Base-by-base conservation (phyloP, 805 yeast genomes). In the Ogataea saltuana region DNA sequence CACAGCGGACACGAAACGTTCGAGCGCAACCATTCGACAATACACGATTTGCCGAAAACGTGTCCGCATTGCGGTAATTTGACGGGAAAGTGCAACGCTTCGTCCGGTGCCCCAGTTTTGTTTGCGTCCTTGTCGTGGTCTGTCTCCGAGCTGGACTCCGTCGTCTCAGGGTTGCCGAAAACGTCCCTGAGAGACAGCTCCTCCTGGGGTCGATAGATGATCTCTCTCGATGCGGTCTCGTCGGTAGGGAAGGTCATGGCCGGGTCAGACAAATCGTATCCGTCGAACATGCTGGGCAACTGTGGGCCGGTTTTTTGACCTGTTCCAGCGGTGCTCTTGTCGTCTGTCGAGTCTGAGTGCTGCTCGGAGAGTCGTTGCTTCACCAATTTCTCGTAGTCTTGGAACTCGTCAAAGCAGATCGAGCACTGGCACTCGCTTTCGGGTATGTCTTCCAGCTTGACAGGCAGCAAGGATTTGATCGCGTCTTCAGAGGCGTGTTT, bases 1-100 rank as follows among this genome's bases (percentile, higher is more conserved):
- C 98, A 90, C 36, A 90, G 65, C 0, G 98, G 98, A 62, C 97
- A 89, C 2, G 88, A 76, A 7, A 78, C 72, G 53, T 83, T 79
- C 29, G 74, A 66, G 46, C 71, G 72, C 39, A 89, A 74, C 98
- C 98, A 90, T 50, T 83, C 85, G 36, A 70, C 74, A 16, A 88
- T 70, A 66, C 98, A 90, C 16, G 78, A 74, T 49, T 79, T 72
- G 7, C 98, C 97, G 67, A 90, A 90, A 0, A 80, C 60, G 58
- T 90, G 98, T 4, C 76, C 76, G 59, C 98, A 90, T 44, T 64
- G 67, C 0, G 95, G 91, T 67, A 90, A 68, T 49, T 76, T 67
- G 1, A 85, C 72, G 0, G 96, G 83, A 6, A 71, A 63, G 60
- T 90, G 97, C 12, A 56, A 53, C 44, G 63, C 45, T 26, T 33